Evolutionary conservation across 345 rosid species (phyloP).

Genomic region (Pelargonium nanum): DNA sequence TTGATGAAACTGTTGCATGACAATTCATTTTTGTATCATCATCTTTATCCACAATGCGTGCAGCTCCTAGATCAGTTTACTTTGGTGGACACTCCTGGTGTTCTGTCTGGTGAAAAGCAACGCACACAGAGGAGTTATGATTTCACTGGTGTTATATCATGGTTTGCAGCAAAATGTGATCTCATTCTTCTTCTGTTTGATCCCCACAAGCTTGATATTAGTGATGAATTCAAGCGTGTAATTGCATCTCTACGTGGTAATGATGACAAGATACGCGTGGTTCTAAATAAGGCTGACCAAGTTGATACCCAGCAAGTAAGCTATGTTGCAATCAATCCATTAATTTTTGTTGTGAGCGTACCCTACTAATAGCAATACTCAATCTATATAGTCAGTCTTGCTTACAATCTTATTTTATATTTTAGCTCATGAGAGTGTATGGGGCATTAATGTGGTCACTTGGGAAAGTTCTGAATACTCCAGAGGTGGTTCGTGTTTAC

Average conservation of each 20-base stretch:
- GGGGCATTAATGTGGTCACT: constrained; percentile 99
- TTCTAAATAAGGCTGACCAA: constrained; percentile 90
- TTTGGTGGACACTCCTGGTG: constrained; percentile 94
- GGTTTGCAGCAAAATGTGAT: constrained; percentile 97
- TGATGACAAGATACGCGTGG: constrained; percentile 92
- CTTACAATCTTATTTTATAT: background rate
- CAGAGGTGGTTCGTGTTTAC: constrained; percentile 87
- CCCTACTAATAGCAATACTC: background rate
- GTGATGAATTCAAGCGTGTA: constrained; percentile 90
- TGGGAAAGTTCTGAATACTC: constrained; percentile 85
- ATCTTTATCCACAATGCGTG: constrained; percentile 7
- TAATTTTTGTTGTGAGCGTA: background rate
- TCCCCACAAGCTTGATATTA: constrained; percentile 89
- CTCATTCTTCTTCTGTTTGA: constrained; percentile 90
- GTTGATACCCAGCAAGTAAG: constrained; percentile 86
- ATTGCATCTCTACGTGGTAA: constrained; percentile 79
- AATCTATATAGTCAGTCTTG: constrained; percentile 1
- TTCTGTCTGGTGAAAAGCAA: constrained; percentile 90
- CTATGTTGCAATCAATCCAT: too few species aligned
- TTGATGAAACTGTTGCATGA: background rate
- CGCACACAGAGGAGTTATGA: constrained; percentile 79
- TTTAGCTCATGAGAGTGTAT: constrained; percentile 89
- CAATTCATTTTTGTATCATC: background rate
- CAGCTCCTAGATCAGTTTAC: constrained; percentile 86
- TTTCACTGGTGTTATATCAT: constrained; percentile 84